phyloP scores from a whole-genome alignment of 495 filamentous ascomycete species.

The Hapsidospora chrysogenum region DNA sequence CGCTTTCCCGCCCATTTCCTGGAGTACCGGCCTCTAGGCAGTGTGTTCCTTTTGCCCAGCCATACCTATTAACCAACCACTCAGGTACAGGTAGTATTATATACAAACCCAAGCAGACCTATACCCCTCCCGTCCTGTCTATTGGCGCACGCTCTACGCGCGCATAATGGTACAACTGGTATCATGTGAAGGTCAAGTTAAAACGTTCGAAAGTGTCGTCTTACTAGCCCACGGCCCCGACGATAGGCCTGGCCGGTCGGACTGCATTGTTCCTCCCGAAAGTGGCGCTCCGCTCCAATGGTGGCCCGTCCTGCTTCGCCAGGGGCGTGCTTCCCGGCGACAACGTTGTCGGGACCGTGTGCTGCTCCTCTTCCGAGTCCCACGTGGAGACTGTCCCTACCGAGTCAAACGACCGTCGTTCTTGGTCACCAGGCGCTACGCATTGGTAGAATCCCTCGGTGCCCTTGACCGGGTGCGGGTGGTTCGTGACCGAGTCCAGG shows the following conservation, averaged over 20 bases:
- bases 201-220: no score
- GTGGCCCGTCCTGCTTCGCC: constrained; percentile 13
- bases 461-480: constrained; percentile 25
- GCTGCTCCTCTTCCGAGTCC: constrained; percentile 19
- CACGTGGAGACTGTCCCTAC: constrained; percentile 23
- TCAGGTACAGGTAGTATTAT: no score
- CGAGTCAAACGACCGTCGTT: constrained; percentile 19
- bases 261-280: no score
- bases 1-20: no score
- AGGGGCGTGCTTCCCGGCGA: constrained; percentile 24
- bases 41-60: no score
- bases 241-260: no score
- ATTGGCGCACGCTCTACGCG: neutral
- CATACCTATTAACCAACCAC: no score
- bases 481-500: constrained; percentile 29
- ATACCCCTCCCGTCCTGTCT: no score
- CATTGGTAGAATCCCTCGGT: constrained; percentile 36
- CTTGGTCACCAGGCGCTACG: constrained; percentile 15
- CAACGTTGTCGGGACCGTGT: constrained; percentile 22
- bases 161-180: neutral
- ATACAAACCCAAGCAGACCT: no score
- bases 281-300: constrained; percentile 9
- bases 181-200: no score
- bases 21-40: no score
- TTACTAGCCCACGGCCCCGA: no score